Base-by-base conservation (phyloP, 495 filamentous ascomycete species). In the Elasticomyces elasticus region DNA sequence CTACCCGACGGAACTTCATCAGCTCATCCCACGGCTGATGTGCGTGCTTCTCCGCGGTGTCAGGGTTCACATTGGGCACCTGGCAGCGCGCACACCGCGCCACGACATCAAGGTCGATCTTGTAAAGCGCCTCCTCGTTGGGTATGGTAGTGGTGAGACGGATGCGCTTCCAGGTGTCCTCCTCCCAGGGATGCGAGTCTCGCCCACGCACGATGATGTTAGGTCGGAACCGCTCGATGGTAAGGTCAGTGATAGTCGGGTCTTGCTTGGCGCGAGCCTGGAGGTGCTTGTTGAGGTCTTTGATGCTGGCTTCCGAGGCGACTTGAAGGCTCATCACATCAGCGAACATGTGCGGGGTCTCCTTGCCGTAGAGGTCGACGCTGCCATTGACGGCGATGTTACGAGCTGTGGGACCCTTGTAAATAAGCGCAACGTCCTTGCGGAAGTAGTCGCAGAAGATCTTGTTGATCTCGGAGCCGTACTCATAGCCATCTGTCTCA, bases 141-240 rank as follows among this genome's bases (percentile, higher is more conserved):
- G 48, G 35, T 11, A 52, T 27, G 35, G 27, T 40, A 9, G 45
- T 49, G 28, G 37, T 42, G 26, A 72, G 60, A 1, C 61, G 45
- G 20, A 72, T 26, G 7, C 56, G 64, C 60, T 68, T 68, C 69
- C 69, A 72, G 17, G 54, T 61, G 59, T 72, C 69, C 48, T 72
- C 69, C n/a, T 51, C 61, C 69, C 69, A 72, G 1, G 69, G 60
- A 20, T 64, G 51, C 25, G 54, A 49, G 31, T 61, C 58, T 22
- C 57, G 31, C 23, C 69, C 67, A 10, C 50, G 38, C 15, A 72
- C 65, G 31, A 72, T 59, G 53, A 72, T 68, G 45, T 72, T 72
- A 5, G 69, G 69, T 6, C 69, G 61, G 55, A 72, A 72, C 22
- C 69, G 69, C 42, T 78, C 73, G 24, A 79, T 62, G 26, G 56